Percentiles rank a stretch among this genome's conserved stretches.
Conservation (phyloP, 2,329 filamentous ascomycete species). For the Gaeumannomyces sp. region DNA sequence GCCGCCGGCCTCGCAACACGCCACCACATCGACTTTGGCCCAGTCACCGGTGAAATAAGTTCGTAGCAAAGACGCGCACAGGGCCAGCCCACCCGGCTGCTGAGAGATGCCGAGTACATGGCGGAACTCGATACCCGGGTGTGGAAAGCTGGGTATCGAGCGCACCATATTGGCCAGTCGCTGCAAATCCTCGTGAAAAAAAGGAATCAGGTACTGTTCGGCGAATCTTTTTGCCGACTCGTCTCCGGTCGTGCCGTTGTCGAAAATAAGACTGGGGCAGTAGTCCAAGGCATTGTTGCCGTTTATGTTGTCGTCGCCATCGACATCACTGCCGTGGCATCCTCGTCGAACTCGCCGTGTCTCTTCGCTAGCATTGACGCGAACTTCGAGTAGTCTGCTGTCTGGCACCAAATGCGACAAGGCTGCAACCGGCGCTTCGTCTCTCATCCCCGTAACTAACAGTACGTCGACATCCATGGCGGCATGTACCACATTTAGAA, state of each 20-base stretch:
- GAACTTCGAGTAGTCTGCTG: constrained; percentile 48
- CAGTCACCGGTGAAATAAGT: constrained; percentile 40
- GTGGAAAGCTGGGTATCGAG: constrained; percentile 42
- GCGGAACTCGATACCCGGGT: constrained; percentile 44
- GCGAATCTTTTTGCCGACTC: constrained; percentile 35
- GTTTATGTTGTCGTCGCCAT: constrained; percentile 16
- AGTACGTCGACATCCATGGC: constrained; percentile 44
- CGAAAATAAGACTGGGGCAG: constrained; percentile 40
- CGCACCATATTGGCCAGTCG: constrained; percentile 45
- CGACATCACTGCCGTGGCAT: constrained; percentile 14
- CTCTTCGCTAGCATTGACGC: constrained; percentile 33
- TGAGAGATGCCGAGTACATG: constrained; percentile 52
- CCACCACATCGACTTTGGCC: constrained; percentile 38
- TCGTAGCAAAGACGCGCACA: constrained; percentile 46
- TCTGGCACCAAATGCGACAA: constrained; percentile 49
- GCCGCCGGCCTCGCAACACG: constrained; percentile 51
- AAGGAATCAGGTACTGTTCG: constrained; percentile 33
- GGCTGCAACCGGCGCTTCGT: constrained; percentile 47
- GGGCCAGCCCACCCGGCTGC: constrained; percentile 39
- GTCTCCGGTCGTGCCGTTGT: constrained; percentile 41
- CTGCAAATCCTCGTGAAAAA: constrained; percentile 39
- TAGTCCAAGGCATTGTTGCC: constrained; percentile 23
- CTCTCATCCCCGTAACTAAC: constrained; percentile 58
- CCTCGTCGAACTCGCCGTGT: constrained; percentile 31
- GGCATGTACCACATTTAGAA: constrained; percentile 36